Conservation (phyloP, 805 yeast genomes). For the Candida nitratophila region DNA sequence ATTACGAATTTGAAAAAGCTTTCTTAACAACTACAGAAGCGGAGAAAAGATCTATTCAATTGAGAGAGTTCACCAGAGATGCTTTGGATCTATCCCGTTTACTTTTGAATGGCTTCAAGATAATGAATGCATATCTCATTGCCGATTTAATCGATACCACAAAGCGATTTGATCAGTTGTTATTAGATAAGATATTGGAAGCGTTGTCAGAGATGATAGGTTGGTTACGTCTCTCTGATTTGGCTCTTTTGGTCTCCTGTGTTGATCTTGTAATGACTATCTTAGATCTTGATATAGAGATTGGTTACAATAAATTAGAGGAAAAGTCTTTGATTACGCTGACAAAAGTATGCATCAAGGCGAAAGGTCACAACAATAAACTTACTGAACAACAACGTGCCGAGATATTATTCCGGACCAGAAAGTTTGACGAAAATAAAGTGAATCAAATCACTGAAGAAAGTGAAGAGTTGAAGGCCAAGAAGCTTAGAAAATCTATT, state of each 20-base stretch:
- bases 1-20: constrained; percentile 21
- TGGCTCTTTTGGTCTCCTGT: constrained; percentile 64
- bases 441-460: constrained; percentile 47
- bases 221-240: constrained; percentile 81
- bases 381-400: constrained; percentile 59
- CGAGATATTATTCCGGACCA: constrained; percentile 56
- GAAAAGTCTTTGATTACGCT: constrained; percentile 46
- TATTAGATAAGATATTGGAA: constrained; percentile 50
- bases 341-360: constrained; percentile 57
- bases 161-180: constrained; percentile 11
- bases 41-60: constrained; percentile 15
- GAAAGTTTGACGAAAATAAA: constrained; percentile 42
- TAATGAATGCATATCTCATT: constrained; percentile 16
- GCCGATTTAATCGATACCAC: constrained; percentile 11
- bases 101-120: constrained; percentile 58
- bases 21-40: constrained; percentile 10
- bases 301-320: constrained; percentile 41
- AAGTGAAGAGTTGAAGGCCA: constrained; percentile 27
- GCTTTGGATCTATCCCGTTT: constrained; percentile 70
- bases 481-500: neutral
- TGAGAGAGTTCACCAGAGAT: constrained; percentile 73
- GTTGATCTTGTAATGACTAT: constrained; percentile 62
- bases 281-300: constrained; percentile 54
- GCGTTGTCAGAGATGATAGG: constrained; percentile 63
- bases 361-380: constrained; percentile 63